A percentile compares a stretch with the other conserved stretches of the same genome.
phyloP scores from a whole-genome alignment of 306 rosid species.

The Begonia peltatifolia region DNA sequence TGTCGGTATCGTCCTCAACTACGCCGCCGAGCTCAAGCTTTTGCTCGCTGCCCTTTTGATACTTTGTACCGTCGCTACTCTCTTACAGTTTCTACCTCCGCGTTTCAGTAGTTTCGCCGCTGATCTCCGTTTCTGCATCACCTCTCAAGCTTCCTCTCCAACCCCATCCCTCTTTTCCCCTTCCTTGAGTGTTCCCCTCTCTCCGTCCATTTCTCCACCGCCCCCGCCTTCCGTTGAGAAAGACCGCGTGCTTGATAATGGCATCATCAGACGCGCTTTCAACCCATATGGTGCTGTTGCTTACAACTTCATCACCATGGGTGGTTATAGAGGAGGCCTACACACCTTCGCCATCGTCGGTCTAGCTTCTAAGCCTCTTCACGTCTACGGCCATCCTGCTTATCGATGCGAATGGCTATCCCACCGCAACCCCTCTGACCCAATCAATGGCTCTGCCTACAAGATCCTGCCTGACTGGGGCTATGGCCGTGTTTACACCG shows the following conservation, averaged over 20 bases:
- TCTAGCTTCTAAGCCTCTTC: conserved; percentile 78
- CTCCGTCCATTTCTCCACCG: conserved; percentile 3
- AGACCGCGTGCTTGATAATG: conserved; percentile 24
- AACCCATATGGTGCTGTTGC: conserved; percentile 62
- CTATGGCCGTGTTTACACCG: conserved; percentile 82
- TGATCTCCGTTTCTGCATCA: conserved; percentile 62
- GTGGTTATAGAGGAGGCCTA: conserved; percentile 72
- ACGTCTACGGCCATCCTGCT: conserved; percentile 45
- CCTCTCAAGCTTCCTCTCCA: background rate
- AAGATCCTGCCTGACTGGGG: conserved; percentile 97
- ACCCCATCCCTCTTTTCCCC: conserved; percentile 1
- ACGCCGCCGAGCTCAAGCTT: conserved; percentile 61
- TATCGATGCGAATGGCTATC: conserved; percentile 62
- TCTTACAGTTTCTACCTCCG: conserved; percentile 78
- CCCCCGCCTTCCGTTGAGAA: conserved; percentile 3
- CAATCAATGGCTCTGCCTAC: conserved; percentile 31
- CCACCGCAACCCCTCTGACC: conserved; percentile 5
- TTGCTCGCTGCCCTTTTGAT: conserved; percentile 46
- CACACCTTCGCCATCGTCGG: conserved; percentile 69
- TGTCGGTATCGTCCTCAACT: conserved; percentile 27
- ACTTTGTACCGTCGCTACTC: conserved; percentile 55
- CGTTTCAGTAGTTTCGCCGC: conserved; percentile 74
- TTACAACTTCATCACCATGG: conserved; percentile 68
- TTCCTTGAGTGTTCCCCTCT: conserved; percentile 2
- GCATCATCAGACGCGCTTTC: conserved; percentile 47